These are phyloP conservation scores for Penicillium cinerascens DNA, from an alignment of 495 filamentous ascomycete species.

Conservation along the genomic window DNA sequence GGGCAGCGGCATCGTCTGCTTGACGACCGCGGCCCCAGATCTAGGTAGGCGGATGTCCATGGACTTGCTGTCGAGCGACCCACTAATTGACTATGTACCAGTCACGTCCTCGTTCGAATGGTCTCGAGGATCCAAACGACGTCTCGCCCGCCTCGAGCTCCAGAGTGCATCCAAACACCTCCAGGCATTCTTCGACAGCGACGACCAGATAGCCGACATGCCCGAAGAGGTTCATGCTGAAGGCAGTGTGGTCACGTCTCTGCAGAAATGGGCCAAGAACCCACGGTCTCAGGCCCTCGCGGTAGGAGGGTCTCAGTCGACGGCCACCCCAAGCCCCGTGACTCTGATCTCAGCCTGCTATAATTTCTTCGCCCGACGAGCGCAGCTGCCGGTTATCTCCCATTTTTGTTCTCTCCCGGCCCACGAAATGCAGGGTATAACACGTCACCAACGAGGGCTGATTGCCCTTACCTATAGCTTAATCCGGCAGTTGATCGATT, in stretches of 20 bases:
- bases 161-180: conserved; percentile 43
- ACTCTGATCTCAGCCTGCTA: conserved; percentile 39
- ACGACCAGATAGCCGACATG: conserved; percentile 36
- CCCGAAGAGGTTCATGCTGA: conserved; percentile 36
- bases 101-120: conserved; percentile 32
- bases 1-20: conserved; percentile 33
- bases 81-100: conserved; percentile 6
- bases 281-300: conserved; percentile 38
- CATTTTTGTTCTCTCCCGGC: conserved; percentile 40
- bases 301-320: conserved; percentile 33
- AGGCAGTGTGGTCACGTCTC: conserved; percentile 28
- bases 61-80: neutral
- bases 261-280: conserved; percentile 39
- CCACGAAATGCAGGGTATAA: conserved; percentile 23
- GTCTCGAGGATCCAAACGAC: conserved; percentile 35
- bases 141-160: conserved; percentile 38
- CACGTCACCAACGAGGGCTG: conserved; percentile 33
- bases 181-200: conserved; percentile 40
- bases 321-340: conserved; percentile 29
- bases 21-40: conserved; percentile 35
- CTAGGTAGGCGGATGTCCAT: conserved; percentile 28
- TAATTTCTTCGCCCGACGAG: conserved; percentile 31
- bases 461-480: conserved; percentile 45
- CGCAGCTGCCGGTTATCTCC: conserved; percentile 39
- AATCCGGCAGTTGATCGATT: conserved; percentile 48